Conservation (phyloP, 257 asterid genomes). For the Jaltomata sinuosa region DNA sequence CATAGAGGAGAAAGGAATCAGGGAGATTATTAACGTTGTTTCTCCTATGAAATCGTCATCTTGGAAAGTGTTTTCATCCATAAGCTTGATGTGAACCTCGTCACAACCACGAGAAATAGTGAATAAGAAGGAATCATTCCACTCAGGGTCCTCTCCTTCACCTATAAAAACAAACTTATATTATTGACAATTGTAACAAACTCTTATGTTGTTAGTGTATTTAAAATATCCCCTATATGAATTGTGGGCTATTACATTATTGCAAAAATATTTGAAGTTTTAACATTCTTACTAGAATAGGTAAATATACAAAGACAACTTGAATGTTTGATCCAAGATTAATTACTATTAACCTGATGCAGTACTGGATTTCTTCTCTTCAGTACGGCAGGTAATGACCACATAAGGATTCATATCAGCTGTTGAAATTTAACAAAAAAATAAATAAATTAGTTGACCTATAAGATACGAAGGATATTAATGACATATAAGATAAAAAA, state of each 20-base stretch:
- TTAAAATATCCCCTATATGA: background rate
- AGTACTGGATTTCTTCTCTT: background rate
- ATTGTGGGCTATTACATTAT: background rate
- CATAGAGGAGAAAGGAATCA: background rate
- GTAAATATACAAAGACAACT: background rate
- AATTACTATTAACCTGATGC: background rate
- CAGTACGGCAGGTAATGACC: background rate
- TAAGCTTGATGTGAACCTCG: background rate
- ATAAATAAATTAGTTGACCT: background rate
- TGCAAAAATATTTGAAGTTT: background rate
- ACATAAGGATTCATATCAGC: slow-evolving; percentile 1
- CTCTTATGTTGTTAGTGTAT: too few species aligned
- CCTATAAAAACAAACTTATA: background rate
- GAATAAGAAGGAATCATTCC: background rate
- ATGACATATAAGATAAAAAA: background rate
- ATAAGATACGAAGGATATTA: background rate
- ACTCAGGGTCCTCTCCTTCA: background rate
- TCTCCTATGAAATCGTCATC: background rate
- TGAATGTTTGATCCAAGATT: background rate
- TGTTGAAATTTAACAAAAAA: background rate
- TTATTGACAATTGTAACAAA: background rate
- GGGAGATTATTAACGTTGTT: background rate
- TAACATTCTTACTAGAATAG: background rate
- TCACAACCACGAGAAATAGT: background rate
- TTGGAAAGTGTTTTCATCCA: background rate